Evolutionary conservation across 257 asterid species (phyloP), one percentile per base, ranked within the genome.

Genomic region (Solanum habrochaites): DNA sequence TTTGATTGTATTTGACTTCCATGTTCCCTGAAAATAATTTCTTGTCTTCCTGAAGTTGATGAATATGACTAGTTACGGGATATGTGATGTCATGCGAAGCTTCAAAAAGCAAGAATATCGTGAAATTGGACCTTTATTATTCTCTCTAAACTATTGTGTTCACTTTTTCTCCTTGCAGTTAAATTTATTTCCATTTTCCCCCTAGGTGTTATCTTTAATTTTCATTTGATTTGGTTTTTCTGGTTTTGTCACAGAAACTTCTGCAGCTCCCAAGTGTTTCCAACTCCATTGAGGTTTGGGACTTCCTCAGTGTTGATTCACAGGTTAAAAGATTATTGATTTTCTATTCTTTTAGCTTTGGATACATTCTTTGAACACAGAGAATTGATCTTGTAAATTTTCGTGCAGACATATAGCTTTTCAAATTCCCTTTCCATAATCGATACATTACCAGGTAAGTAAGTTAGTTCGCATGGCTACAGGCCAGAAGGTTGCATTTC

Each of bases 301-400:
- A 97, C 92, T 97, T 97, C 91, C 98, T 95, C 72, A 97, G 98
- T 85, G 97, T 97, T 82, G 99, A 97, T 93, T 97, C 99, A 91
- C 99, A 97, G 99, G 99, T 96, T 70, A 87, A 87, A 82, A 72
- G 88, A 62, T 86, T 87, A 78, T 85, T 73, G 27, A 84, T 87
- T 83, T 31, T 64, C 7, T 72, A 67, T 72, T 49, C 37, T 35
- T 83, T 64, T 42, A 82, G 82, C 85, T 86, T 71, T 74, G 83
- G 66, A 77, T 91, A 49, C 85, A 81, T 72, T 67, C 66, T 40
- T 87, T 86, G 67, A 77, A 86, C 80, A 67, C n/a, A 85, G 78
- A 66, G 49, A 67, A 86, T 70, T 88, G 67, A 37, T 88, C 87
- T 83, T 88, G 56, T 42, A 66, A 31, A 74, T 83, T 45, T 43